Percentiles rank a stretch among this genome's conserved stretches.
Conservation (phyloP, 2,329 filamentous ascomycete genomes). For the Hypomyces perniciosus region DNA sequence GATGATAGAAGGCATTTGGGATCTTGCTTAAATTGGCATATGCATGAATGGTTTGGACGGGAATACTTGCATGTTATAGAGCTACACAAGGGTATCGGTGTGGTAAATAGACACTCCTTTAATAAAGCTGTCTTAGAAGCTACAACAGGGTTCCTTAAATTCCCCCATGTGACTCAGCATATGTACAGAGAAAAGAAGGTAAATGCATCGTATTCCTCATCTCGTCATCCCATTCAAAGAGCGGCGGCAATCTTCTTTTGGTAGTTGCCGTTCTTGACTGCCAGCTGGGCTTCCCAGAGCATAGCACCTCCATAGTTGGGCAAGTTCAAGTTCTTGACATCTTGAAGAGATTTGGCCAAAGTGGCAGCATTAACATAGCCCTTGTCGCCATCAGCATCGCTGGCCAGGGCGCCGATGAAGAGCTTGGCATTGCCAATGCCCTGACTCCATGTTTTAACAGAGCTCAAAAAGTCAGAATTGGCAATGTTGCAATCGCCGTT, state of each 20-base stretch:
- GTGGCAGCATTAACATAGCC: conserved; percentile 44
- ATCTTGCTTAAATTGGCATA: too few species aligned
- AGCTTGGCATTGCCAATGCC: conserved; percentile 54
- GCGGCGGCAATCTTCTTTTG: conserved; percentile 2
- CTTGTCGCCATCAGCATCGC: conserved; percentile 41
- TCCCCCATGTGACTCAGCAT: background rate
- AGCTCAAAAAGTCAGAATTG: conserved; percentile 49
- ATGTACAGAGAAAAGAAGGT: background rate
- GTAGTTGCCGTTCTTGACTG: conserved; percentile 45
- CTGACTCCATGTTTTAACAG: conserved; percentile 60
- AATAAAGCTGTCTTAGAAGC: background rate
- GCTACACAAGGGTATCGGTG: too few species aligned
- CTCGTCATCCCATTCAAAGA: background rate
- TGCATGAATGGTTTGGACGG: too few species aligned
- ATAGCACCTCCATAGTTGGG: conserved; percentile 58
- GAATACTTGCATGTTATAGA: too few species aligned
- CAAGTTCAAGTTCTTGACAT: conserved; percentile 43
- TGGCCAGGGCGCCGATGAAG: conserved; percentile 53
- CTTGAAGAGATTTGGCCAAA: conserved; percentile 41
- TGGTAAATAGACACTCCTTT: too few species aligned
- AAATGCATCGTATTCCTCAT: too few species aligned
- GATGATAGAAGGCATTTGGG: background rate
- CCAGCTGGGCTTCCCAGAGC: conserved; percentile 59
- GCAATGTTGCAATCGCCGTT: conserved; percentile 52
- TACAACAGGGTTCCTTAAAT: too few species aligned